Evolutionary conservation across 805 yeast species (phyloP), one percentile per base, ranked within the genome.

Genomic region (Metschnikowia bowlesiae): DNA sequence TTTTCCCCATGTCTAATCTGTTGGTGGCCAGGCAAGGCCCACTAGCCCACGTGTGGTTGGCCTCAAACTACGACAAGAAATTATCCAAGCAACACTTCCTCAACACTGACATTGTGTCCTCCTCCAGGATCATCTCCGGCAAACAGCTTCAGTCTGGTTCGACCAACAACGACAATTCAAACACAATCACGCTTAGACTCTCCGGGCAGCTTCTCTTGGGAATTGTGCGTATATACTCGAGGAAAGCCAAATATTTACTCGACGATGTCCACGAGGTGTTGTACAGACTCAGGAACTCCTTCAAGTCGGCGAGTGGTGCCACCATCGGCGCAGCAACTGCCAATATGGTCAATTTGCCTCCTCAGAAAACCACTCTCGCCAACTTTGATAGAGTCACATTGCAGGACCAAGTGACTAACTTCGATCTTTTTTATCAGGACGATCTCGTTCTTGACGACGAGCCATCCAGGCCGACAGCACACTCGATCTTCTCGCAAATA

Each of bases 161-260:
- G 37, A 46, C 52, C 36, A 48, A 49, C 18, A 43, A 56, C 47
- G 42, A 38, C 33, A 48, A 54, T 22, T 48, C 44, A 16, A 50
- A 83, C 46, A 83, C 89, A 9, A 75, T 90, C 50, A 88, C 96
- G 0, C 73, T 90, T 46, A 75, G 96, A 50, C 74, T 89, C 28
- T 86, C 96, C 0, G 96, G 96, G 4, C 96, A 90, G 62, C 73
- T 91, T 47, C 72, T 91, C 37, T 82, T 87, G 49, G 97, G 97
- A 46, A 89, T 91, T 4, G 95, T 89, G 34, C 76, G 89, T 50
- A 91, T 91, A 22, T 91, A 89, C 66, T 84, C 94, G 10, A 74
- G 92, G 52, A 88, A 91, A 66, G 89, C 96, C 29, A 85, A 85
- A 58, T 87, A 87, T 56, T 70, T 91, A 26, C 71, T 87, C 45